Evolutionary conservation across 495 filamentous ascomycete species (phyloP).

Genomic region (Talaromyces thailandensis): DNA sequence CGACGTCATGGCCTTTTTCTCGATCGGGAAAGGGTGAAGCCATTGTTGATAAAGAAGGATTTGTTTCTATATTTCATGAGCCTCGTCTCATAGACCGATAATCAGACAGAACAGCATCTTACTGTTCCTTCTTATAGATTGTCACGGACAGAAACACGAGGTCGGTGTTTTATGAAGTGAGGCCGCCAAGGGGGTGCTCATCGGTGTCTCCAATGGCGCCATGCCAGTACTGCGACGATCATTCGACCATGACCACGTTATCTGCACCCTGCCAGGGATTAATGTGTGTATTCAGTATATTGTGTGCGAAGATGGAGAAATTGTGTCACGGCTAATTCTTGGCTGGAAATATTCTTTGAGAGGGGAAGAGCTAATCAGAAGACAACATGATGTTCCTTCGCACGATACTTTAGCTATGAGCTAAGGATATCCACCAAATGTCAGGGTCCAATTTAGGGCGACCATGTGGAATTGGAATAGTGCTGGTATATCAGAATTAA

Average conservation of each 20-base stretch:
- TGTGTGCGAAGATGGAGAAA: not conserved
- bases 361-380: not conserved
- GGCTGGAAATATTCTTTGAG: not conserved
- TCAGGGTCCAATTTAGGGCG: not conserved
- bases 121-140: not conserved
- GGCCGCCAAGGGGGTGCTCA: not conserved
- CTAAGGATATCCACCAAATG: not conserved
- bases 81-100: not conserved
- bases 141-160: not conserved
- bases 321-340: conserved; percentile 1
- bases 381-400: not conserved
- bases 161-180: not conserved
- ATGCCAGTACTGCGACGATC: not conserved
- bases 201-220: conserved; percentile 1
- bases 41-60: conserved; percentile 1
- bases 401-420: not conserved
- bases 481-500: not conserved
- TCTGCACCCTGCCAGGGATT: not conserved
- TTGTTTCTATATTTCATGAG: not conserved
- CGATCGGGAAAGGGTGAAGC: conserved; percentile 4
- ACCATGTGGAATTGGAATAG: not conserved
- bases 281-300: not conserved
- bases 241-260: not conserved
- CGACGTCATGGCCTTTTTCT: conserved; percentile 2
- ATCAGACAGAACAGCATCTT: not conserved